phyloP scores from a whole-genome alignment of 2,329 filamentous ascomycete genomes.

The Fusarium palustre region DNA sequence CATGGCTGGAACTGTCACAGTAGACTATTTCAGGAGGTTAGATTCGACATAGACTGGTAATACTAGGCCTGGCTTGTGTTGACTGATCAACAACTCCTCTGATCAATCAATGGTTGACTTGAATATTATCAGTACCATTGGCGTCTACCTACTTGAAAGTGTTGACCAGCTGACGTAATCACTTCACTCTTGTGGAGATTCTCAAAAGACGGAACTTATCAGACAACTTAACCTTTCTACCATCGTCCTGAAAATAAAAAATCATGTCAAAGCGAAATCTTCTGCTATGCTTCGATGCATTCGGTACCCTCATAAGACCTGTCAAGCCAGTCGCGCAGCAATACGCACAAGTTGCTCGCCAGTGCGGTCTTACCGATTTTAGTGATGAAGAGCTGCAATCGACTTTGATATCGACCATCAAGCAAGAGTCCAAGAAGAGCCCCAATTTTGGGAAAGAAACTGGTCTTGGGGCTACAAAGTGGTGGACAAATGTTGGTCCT shows the following conservation, averaged over 20 bases:
- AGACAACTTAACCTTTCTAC: not conserved
- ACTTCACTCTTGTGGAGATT: not conserved
- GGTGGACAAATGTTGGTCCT: conserved; percentile 39
- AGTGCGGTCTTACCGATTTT: conserved; percentile 34
- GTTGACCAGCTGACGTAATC: conserved; percentile 22
- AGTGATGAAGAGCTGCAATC: conserved; percentile 31
- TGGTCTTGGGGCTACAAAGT: conserved; percentile 32
- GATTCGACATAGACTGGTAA: not conserved
- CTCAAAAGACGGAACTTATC: not conserved
- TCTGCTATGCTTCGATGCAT: conserved; percentile 38
- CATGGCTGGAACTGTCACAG: too few relatives aligned
- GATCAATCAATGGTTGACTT: not conserved
- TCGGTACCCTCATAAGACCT: conserved; percentile 33
- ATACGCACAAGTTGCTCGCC: conserved; percentile 35
- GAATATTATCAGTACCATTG: too few relatives aligned
- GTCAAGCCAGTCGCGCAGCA: conserved; percentile 27
- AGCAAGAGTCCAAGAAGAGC: conserved; percentile 29
- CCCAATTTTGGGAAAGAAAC: conserved; percentile 39
- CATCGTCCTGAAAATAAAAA: not conserved
- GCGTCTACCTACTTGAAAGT: not conserved
- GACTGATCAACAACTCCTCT: fast-evolving
- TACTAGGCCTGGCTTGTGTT: too few relatives aligned
- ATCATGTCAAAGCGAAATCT: conserved; percentile 49
- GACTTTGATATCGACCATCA: conserved; percentile 23
- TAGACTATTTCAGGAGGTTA: too few relatives aligned